Base-by-base conservation (phyloP, 352 stramenopile species). In the Ophiocytium majus region DNA sequence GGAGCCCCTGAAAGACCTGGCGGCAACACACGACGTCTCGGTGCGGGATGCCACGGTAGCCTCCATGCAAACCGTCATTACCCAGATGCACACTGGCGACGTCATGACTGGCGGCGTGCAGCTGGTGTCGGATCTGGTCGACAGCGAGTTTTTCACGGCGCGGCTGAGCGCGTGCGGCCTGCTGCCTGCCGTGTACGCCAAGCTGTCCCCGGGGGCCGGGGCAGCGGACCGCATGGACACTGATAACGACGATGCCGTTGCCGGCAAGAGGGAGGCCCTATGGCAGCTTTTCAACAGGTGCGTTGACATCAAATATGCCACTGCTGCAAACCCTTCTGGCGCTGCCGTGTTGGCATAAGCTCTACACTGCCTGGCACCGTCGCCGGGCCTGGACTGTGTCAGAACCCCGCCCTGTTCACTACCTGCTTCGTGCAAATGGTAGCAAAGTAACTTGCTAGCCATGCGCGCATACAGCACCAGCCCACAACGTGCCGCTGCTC, bases 131-230 rank as follows among this genome's bases (percentile, higher is more conserved):
- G 92, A 96, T 35, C 91, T 99, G 10, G 94, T 97, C 23, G 96
- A 91, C 0, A 96, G 96, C 79, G 97, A 99, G 90, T 99, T 92
- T 92, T 98, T 96, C 88, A 97, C 94, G 9, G 89, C 90, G n/a
- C 87, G 92, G 9, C 92, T 95, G 33, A 94, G 92, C 19, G 93
- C 93, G 0, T 94, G 91, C 86, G 80, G 66, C 33, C 87, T 97
- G 0, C 92, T 95, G 64, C 82, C 90, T 0, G 66, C 78, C 1
- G 86, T 80, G 5, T 93, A 92, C 82, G 10, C 71, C 0, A 82
- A 83, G 0, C 80, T 91, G 57, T 32, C 81, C 57, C 34, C 63
- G 35, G 50, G 74, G 31, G 0, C 32, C 32, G 76, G 9, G 34
- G n/a, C n/a, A n/a, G n/a, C n/a, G n/a, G 9, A 1, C 19, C 17